A percentile compares a stretch with the other conserved stretches of the same genome.
Evolutionary conservation across 2,329 filamentous ascomycete genomes (phyloP).

Genomic region (Cytospora piceicola): DNA sequence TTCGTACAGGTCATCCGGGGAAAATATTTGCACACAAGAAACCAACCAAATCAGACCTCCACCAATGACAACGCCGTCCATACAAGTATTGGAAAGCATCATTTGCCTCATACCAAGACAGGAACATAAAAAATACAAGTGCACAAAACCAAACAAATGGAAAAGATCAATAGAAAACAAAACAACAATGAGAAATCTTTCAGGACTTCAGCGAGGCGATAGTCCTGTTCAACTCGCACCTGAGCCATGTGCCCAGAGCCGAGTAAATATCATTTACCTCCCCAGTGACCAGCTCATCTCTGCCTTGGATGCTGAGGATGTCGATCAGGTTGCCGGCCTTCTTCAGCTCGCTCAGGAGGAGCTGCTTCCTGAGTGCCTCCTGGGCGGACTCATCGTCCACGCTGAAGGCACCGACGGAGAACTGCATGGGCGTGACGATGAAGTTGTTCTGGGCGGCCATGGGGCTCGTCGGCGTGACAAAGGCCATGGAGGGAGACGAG

Average conservation of each 20-base stretch:
- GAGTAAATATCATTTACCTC: constrained; percentile 29
- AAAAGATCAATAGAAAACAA: too few species aligned
- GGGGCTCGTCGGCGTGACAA: constrained; percentile 18
- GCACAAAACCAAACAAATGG: too few species aligned
- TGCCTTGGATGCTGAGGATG: constrained; percentile 27
- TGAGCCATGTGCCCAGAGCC: constrained; percentile 29
- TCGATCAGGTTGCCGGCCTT: constrained; percentile 30
- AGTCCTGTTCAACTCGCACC: constrained; percentile 28
- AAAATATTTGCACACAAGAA: not conserved
- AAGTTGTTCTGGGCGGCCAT: constrained; percentile 6
- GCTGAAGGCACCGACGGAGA: constrained; percentile 29
- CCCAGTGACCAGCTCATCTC: constrained; percentile 3
- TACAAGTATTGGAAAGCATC: not conserved
- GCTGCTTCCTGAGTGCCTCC: constrained; percentile 27
- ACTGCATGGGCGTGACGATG: constrained; percentile 30
- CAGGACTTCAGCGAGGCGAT: constrained; percentile 24
- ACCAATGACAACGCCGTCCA: not conserved
- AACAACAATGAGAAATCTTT: not conserved
- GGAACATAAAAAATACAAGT: not conserved
- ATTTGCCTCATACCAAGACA: not conserved
- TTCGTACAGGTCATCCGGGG: not conserved
- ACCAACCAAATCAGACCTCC: not conserved
- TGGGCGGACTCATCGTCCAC: constrained; percentile 30
- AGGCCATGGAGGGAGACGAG: constrained; percentile 24
- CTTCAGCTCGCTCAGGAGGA: constrained; percentile 29